Percentiles rank a stretch among this genome's conserved stretches.
Evolutionary conservation across 1,284 basidiomycete species (phyloP).

Genomic region (Pseudozyma flocculosa): DNA sequence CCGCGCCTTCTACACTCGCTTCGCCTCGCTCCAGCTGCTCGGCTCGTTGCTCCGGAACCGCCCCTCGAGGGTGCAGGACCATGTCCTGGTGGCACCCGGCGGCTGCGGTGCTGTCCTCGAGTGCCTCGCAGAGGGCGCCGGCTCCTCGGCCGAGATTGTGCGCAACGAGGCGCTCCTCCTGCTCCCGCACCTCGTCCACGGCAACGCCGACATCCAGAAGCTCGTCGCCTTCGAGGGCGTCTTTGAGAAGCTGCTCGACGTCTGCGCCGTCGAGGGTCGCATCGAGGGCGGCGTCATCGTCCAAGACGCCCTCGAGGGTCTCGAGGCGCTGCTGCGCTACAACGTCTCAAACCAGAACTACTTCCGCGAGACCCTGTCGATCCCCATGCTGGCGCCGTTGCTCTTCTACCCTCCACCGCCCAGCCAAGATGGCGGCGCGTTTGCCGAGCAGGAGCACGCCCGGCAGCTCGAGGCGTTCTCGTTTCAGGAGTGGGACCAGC

Average conservation of each 20-base stretch:
- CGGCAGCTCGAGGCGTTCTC: constrained; percentile 80
- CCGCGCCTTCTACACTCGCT: constrained; percentile 76
- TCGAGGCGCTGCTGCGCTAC: constrained; percentile 82
- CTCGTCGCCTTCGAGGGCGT: constrained; percentile 94
- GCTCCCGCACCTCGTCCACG: constrained; percentile 76
- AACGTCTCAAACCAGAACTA: constrained; percentile 98
- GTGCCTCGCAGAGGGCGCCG: constrained; percentile 60
- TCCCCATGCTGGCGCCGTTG: constrained; percentile 75
- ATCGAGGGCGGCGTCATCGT: constrained; percentile 82
- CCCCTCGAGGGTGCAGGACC: constrained; percentile 76
- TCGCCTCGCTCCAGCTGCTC: constrained; percentile 81
- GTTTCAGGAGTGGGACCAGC: constrained; percentile 92
- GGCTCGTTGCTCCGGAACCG: constrained; percentile 71
- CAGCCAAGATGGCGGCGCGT: constrained; percentile 60
- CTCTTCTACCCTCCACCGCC: constrained; percentile 74
- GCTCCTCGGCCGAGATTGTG: constrained; percentile 53
- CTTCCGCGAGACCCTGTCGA: constrained; percentile 87
- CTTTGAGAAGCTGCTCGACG: constrained; percentile 91
- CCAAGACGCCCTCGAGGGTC: constrained; percentile 79
- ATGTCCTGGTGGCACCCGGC: constrained; percentile 79
- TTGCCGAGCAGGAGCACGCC: constrained; percentile 61
- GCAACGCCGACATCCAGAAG: constrained; percentile 94
- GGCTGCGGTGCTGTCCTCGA: constrained; percentile 71
- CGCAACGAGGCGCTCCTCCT: constrained; percentile 66
- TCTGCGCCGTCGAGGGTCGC: constrained; percentile 82